phyloP scores from a whole-genome alignment of 2,329 filamentous ascomycete species.

The Ophiostoma novo-ulmi region DNA sequence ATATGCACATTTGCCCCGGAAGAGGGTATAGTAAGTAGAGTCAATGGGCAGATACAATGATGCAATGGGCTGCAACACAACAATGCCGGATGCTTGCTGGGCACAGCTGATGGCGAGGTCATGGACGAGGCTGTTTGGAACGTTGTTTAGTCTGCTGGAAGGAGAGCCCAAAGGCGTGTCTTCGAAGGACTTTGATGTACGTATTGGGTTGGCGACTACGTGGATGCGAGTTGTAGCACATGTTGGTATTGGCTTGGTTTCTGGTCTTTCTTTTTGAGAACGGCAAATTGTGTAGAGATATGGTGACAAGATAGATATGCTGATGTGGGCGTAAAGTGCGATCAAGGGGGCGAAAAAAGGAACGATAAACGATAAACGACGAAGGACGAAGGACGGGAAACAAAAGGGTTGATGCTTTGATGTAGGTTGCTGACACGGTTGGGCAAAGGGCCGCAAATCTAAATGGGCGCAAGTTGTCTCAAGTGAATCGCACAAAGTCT shows the following conservation, averaged over 20 bases:
- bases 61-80: not conserved
- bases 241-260: not conserved
- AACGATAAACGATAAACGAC: not conserved
- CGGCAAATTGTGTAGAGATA: constrained; percentile 1
- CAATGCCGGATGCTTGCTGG: not conserved
- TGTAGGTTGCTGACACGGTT: constrained; percentile 4
- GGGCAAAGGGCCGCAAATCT: not conserved
- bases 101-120: not conserved
- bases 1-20: not conserved
- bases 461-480: not conserved
- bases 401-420: not conserved
- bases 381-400: not conserved
- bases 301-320: not conserved
- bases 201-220: constrained; percentile 13
- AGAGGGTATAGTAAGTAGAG: not conserved
- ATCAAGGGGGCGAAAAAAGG: not conserved
- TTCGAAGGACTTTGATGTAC: constrained; percentile 1
- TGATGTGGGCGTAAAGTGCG: not conserved
- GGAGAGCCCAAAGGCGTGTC: not conserved
- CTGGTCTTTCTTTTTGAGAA: not conserved
- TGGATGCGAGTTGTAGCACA: constrained; percentile 7
- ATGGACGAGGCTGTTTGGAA: not conserved
- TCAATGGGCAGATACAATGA: not conserved
- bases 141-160: not conserved
- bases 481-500: not conserved